phyloP scores from a whole-genome alignment of 305 asterid species.

The Rubia occidens region DNA sequence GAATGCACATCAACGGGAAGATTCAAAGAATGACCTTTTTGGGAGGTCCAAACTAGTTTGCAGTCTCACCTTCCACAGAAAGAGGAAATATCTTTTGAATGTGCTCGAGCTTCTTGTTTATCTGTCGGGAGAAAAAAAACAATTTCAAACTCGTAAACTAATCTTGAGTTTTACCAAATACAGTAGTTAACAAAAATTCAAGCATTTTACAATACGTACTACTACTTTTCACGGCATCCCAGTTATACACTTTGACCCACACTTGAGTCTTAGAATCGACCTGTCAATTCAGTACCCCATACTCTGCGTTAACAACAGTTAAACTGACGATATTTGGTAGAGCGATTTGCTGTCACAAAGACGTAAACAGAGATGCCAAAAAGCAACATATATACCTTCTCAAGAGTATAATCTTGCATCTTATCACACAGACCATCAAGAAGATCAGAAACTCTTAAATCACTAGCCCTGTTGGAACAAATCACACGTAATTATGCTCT shows the following conservation, averaged over 20 bases:
- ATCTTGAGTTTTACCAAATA: neutral
- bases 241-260: slow-evolving; percentile 68
- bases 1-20: slow-evolving; percentile 5
- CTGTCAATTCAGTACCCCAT: slow-evolving; percentile 31
- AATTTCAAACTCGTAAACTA: slow-evolving; percentile 4
- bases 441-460: slow-evolving; percentile 81
- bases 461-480: slow-evolving; percentile 57
- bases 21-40: neutral
- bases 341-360: neutral
- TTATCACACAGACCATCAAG: slow-evolving; percentile 90
- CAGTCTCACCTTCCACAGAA: slow-evolving; percentile 84
- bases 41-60: slow-evolving; percentile 14
- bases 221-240: slow-evolving; percentile 58
- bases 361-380: neutral
- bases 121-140: slow-evolving; percentile 25
- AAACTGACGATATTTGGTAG: neutral
- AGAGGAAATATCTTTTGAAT: slow-evolving; percentile 71
- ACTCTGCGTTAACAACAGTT: neutral
- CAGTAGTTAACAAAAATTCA: neutral
- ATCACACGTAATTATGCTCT: slow-evolving; percentile 22
- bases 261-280: slow-evolving; percentile 43
- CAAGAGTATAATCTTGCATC: slow-evolving; percentile 94
- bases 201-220: slow-evolving; percentile 31
- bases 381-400: slow-evolving; percentile 45
- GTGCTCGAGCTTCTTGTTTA: slow-evolving; percentile 73